Conservation (phyloP, 1,284 basidiomycete species). For the Pisolithus thermaeus region DNA sequence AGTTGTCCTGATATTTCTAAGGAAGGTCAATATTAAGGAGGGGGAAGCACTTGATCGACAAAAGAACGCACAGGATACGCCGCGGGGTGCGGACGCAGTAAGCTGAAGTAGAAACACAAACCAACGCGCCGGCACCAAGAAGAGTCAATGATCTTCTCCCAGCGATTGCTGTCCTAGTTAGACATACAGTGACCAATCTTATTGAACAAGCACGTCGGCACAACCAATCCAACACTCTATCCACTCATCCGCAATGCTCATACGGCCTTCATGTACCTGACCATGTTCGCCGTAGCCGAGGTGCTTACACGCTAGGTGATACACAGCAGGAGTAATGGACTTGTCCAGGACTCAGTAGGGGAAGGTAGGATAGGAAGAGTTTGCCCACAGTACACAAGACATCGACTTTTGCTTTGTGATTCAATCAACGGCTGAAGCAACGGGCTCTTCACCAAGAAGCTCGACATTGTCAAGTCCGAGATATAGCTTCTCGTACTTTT, state of each 20-base stretch:
- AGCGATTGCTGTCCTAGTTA: constrained; percentile 53
- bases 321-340: constrained; percentile 55
- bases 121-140: constrained; percentile 58
- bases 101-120: constrained; percentile 61
- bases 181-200: constrained; percentile 64
- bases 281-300: constrained; percentile 33
- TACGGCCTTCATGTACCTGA: constrained; percentile 25
- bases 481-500: constrained; percentile 53
- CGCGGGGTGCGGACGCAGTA: constrained; percentile 60
- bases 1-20: constrained; percentile 32
- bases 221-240: constrained; percentile 79
- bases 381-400: constrained; percentile 36
- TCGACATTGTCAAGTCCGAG: constrained; percentile 59
- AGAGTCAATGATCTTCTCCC: constrained; percentile 51
- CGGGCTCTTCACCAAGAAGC: constrained; percentile 41
- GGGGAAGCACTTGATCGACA: background rate
- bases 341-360: constrained; percentile 39
- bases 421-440: constrained; percentile 16
- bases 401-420: constrained; percentile 36
- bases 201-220: constrained; percentile 57
- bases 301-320: constrained; percentile 53
- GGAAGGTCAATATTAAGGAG: too few relatives aligned
- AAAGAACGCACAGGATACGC: constrained; percentile 50
- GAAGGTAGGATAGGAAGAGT: background rate
- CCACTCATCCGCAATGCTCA: constrained; percentile 43